Base-by-base conservation (phyloP, 2,329 filamentous ascomycete species). In the Fusarium sp. region DNA sequence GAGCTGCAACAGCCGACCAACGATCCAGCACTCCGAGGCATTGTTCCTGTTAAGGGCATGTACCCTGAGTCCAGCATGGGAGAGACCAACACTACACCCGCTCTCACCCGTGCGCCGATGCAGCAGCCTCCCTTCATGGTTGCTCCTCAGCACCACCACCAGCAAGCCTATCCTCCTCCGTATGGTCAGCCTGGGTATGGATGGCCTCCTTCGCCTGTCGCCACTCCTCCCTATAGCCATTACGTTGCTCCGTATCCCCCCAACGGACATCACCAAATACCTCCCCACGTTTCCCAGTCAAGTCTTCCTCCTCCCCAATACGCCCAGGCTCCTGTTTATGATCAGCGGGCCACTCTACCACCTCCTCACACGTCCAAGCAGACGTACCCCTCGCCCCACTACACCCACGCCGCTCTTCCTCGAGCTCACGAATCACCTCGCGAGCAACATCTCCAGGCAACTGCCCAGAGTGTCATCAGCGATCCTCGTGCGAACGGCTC, bases 1-100 rank as follows among this genome's bases (percentile, higher is more conserved):
- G 92, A 92, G 53, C 86, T 98, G 31, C 89, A 90, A 70, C 93
- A 96, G 76, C 96, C 96, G 1, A 93, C 92, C 48, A 91, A 88
- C 34, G 96, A 99, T 77, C 90, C 93, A 6, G 83, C 87, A 23
- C 86, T 99, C 55, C 90, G 94, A 73, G 89, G 93, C 77, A 96
- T 99, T 68, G 86, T 93, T 3, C 95, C 95, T 0, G 88, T 91
- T 47, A 98, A 97, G 85, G 95, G 95, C 78, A 94, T 98, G 89
- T 99, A 99, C 79, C 96, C 96, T 0, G 96, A 99, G 81, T 97
- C 95, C 1, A 97, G 94, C 47, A 90, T 98, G 73, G 94, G 94
- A 77, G 95, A 98, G 76, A 87, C 91, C 67, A 92, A 92, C 78
- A 92, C 91, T 62, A 90, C 94, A 13, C 94, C 95, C 12, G 91